A percentile compares a stretch with the other conserved stretches of the same genome.
Conservation (phyloP, 306 rosid genomes). For the Macrotyloma uniflorum region DNA sequence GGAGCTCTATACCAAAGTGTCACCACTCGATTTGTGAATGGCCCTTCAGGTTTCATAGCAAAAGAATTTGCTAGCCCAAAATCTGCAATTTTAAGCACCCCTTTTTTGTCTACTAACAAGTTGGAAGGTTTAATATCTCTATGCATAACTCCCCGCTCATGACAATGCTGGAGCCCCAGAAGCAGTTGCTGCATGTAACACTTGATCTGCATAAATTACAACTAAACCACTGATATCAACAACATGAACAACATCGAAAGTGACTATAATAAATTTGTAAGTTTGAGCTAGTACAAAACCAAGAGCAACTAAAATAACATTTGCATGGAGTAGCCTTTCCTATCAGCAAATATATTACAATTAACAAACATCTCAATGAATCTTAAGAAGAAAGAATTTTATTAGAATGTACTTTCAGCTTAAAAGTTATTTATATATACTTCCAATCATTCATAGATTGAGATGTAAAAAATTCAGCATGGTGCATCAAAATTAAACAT, state of each 20-base stretch:
- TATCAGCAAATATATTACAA: neutral
- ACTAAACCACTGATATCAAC: neutral
- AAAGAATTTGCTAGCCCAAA: constrained; percentile 75
- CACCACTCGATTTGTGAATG: constrained; percentile 75
- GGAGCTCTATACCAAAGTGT: constrained; percentile 95
- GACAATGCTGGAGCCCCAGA: constrained; percentile 45
- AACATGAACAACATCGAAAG: neutral
- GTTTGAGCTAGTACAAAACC: neutral
- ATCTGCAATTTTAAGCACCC: constrained; percentile 77
- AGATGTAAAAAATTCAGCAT: too few relatives aligned
- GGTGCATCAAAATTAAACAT: neutral
- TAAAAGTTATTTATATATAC: too few relatives aligned
- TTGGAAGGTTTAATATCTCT: constrained; percentile 64
- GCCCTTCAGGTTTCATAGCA: constrained; percentile 47
- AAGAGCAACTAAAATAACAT: neutral
- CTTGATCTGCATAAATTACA: constrained; percentile 56
- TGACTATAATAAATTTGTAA: neutral
- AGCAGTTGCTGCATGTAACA: constrained; percentile 80
- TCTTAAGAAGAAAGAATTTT: too few relatives aligned
- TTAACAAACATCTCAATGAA: neutral
- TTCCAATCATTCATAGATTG: neutral
- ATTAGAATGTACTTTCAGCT: too few relatives aligned
- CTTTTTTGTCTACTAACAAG: constrained; percentile 69
- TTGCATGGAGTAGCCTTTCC: neutral
- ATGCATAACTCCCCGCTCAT: neutral